These are phyloP conservation scores for Lecanicillium sp. DNA, from an alignment of 2,329 filamentous ascomycete genomes.

Conservation along the genomic window DNA sequence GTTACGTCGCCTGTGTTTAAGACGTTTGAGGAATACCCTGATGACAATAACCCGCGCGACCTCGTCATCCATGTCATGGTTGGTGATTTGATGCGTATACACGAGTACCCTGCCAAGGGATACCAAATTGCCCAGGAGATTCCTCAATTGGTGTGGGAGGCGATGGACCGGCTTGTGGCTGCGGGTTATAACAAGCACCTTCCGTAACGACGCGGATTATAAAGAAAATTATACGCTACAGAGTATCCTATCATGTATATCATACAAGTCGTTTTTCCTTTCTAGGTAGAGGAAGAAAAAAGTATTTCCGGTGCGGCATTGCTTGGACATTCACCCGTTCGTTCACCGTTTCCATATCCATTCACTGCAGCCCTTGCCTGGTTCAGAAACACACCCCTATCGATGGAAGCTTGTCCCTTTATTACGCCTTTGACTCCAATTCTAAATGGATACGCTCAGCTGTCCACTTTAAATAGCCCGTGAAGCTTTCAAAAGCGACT, in stretches of 20 bases:
- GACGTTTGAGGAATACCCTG: slow-evolving; percentile 30
- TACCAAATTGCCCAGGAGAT: slow-evolving; percentile 36
- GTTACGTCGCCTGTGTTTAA: slow-evolving; percentile 31
- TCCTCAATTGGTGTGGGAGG: slow-evolving; percentile 31
- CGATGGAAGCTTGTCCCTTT: too few relatives aligned
- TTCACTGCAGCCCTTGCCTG: too few relatives aligned
- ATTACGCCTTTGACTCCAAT: background rate
- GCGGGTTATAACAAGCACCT: slow-evolving; percentile 30
- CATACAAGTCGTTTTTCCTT: too few relatives aligned
- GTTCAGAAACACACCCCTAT: too few relatives aligned
- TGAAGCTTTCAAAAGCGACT: slow-evolving; percentile 78
- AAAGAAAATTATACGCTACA: too few relatives aligned
- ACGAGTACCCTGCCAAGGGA: slow-evolving; percentile 31
- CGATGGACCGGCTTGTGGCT: slow-evolving; percentile 29
- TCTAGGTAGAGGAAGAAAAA: too few relatives aligned
- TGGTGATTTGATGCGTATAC: slow-evolving; percentile 34
- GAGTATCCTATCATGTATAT: too few relatives aligned
- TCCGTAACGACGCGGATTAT: too few relatives aligned
- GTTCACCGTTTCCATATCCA: too few relatives aligned
- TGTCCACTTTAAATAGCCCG: slow-evolving; percentile 59
- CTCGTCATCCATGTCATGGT: slow-evolving; percentile 36
- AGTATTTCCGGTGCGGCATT: too few relatives aligned
- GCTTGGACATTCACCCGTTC: too few relatives aligned
- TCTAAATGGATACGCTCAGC: slow-evolving; percentile 7
- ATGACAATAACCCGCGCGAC: slow-evolving; percentile 30